These are phyloP conservation scores for Curvularia sp. DNA, from an alignment of 2,329 filamentous ascomycete genomes.

Conservation along the genomic window DNA sequence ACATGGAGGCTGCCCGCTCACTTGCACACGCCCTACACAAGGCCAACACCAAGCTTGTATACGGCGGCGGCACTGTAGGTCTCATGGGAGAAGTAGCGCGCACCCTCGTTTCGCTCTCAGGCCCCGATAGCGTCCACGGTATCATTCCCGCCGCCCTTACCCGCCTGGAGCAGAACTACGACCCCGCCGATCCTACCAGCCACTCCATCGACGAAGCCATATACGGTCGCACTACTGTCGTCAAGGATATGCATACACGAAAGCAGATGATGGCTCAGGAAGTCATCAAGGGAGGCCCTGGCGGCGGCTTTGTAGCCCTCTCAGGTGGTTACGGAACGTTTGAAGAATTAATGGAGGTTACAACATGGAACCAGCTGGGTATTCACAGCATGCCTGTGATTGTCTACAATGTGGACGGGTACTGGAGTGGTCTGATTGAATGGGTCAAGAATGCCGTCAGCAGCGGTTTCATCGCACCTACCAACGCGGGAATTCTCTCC, in stretches of 20 bases:
- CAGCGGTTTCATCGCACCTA: conserved; percentile 76
- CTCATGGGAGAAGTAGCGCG: conserved; percentile 95
- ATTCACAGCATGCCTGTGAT: conserved; percentile 82
- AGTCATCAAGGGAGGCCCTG: conserved; percentile 80
- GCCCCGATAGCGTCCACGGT: conserved; percentile 84
- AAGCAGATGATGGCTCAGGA: conserved; percentile 93
- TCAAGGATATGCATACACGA: conserved; percentile 94
- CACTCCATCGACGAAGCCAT: conserved; percentile 65
- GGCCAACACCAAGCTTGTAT: conserved; percentile 83
- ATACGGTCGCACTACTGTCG: conserved; percentile 86
- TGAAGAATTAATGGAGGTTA: conserved; percentile 91
- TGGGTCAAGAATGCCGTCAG: conserved; percentile 81
- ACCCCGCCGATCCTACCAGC: conserved; percentile 52
- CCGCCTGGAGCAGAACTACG: conserved; percentile 73
- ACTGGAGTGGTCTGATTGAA: conserved; percentile 84
- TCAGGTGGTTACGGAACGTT: conserved; percentile 92
- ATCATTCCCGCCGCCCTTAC: conserved; percentile 90
- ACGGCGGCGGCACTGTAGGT: conserved; percentile 92
- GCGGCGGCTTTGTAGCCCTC: conserved; percentile 87
- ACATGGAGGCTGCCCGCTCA: conserved; percentile 78
- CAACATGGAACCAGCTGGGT: conserved; percentile 95
- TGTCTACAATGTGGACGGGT: conserved; percentile 85
- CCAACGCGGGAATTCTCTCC: conserved; percentile 77
- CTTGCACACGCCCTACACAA: conserved; percentile 77
- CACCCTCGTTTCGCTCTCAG: conserved; percentile 82